Conservation (phyloP, 2,329 filamentous ascomycete species). For the Penicillium fuscoglaucum region DNA sequence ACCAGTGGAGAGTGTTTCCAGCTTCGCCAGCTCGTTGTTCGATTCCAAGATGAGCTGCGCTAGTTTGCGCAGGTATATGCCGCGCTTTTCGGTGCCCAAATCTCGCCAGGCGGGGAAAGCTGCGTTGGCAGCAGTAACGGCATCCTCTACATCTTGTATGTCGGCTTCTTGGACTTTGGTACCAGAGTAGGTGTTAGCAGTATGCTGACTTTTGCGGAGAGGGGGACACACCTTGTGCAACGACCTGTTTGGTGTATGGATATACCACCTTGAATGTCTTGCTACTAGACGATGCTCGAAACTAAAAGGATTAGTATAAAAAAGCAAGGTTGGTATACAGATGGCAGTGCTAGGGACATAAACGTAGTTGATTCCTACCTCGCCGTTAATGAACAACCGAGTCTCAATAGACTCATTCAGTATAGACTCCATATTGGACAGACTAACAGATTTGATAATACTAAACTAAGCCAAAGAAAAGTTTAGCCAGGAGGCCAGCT, state of each 20-base stretch:
- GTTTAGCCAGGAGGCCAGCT: background rate
- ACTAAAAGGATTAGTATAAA: slow-evolving; percentile 15
- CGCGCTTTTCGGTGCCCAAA: slow-evolving; percentile 35
- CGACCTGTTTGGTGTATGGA: slow-evolving; percentile 31
- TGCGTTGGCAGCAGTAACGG: slow-evolving; percentile 40
- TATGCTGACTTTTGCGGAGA: background rate
- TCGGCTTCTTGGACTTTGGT: slow-evolving; percentile 35
- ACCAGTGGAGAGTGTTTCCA: slow-evolving; percentile 42
- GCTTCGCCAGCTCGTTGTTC: slow-evolving; percentile 32
- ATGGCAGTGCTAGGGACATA: too few species aligned
- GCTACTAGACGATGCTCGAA: slow-evolving; percentile 28
- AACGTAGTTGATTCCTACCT: slow-evolving; percentile 20
- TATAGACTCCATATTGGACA: slow-evolving; percentile 14
- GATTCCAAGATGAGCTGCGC: slow-evolving; percentile 32
- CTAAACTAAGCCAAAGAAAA: background rate
- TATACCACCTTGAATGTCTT: slow-evolving; percentile 35
- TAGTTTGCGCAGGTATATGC: slow-evolving; percentile 36
- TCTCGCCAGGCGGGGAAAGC: slow-evolving; percentile 43
- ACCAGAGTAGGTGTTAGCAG: background rate
- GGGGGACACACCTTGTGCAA: slow-evolving; percentile 29
- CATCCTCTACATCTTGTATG: slow-evolving; percentile 36
- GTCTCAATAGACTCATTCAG: slow-evolving; percentile 30
- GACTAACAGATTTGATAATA: background rate
- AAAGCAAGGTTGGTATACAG: background rate
- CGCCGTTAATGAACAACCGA: slow-evolving; percentile 36